A percentile compares a stretch with the other conserved stretches of the same genome.
These are phyloP conservation scores for Acanthamoeba divionensis DNA, from an alignment of 208 protist genomes.

Conservation along the genomic window DNA sequence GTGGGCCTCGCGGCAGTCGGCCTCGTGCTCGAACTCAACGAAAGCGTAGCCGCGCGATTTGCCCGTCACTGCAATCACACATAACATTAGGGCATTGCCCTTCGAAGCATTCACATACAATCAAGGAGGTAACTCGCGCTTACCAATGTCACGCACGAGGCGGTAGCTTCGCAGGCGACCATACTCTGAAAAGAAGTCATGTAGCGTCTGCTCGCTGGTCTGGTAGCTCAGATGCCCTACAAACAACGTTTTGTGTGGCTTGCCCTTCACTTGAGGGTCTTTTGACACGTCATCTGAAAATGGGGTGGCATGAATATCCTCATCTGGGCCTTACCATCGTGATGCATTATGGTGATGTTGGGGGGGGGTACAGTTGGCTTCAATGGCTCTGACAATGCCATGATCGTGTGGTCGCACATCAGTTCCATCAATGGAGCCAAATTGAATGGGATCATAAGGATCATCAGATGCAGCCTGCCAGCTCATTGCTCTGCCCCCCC, in stretches of 20 bases:
- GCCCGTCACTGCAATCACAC: slow-evolving; percentile 61
- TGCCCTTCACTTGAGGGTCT: slow-evolving; percentile 32
- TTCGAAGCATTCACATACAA: background rate
- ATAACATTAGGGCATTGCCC: background rate
- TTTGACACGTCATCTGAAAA: slow-evolving; percentile 30
- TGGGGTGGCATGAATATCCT: background rate
- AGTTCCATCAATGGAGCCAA: slow-evolving; percentile 65
- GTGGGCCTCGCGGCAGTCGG: background rate
- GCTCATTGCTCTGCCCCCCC: no score
- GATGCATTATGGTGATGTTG: background rate
- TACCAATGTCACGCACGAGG: slow-evolving; percentile 60
- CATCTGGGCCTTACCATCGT: background rate
- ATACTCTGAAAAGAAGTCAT: background rate
- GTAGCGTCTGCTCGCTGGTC: slow-evolving; percentile 49
- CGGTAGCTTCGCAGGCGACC: background rate
- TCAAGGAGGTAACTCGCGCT: background rate
- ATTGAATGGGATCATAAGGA: slow-evolving; percentile 51
- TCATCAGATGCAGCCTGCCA: background rate
- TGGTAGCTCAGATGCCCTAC: slow-evolving; percentile 40
- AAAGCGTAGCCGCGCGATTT: slow-evolving; percentile 60
- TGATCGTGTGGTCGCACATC: slow-evolving; percentile 61
- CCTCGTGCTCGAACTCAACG: slow-evolving; percentile 56
- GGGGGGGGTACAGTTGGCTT: slow-evolving; percentile 43
- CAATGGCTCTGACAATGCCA: slow-evolving; percentile 47
- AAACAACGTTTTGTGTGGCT: slow-evolving; percentile 49